Evolutionary conservation across 495 filamentous ascomycete genomes (phyloP).

Genomic region (Penicillium salamii): DNA sequence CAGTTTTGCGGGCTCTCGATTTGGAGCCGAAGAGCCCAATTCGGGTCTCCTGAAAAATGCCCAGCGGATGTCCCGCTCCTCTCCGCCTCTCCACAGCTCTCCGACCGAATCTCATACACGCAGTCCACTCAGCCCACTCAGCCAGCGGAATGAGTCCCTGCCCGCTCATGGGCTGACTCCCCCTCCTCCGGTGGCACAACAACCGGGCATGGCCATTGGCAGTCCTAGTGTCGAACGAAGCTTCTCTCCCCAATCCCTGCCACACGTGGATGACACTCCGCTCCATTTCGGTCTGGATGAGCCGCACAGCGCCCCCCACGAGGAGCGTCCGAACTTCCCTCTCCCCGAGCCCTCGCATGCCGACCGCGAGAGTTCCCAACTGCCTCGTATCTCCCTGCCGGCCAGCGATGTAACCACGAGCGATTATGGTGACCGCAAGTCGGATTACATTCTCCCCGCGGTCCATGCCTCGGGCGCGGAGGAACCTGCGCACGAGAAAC

Average conservation of each 20-base stretch:
- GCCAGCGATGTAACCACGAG: slow-evolving; percentile 49
- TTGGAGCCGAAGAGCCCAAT: slow-evolving; percentile 53
- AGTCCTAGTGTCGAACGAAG: slow-evolving; percentile 30
- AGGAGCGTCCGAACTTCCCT: slow-evolving; percentile 29
- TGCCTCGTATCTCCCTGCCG: slow-evolving; percentile 43
- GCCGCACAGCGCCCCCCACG: neutral
- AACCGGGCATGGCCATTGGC: slow-evolving; percentile 12
- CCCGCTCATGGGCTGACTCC: slow-evolving; percentile 6
- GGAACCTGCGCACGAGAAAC: slow-evolving; percentile 12
- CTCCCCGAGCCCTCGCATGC: slow-evolving; percentile 18
- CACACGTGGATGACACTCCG: slow-evolving; percentile 10
- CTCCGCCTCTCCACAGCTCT: slow-evolving; percentile 45
- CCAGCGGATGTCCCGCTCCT: slow-evolving; percentile 61
- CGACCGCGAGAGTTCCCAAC: slow-evolving; percentile 19
- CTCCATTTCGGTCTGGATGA: slow-evolving; percentile 22
- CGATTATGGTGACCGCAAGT: slow-evolving; percentile 60
- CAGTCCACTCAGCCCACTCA: slow-evolving; percentile 9
- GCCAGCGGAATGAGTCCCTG: slow-evolving; percentile 11
- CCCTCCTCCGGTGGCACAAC: slow-evolving; percentile 14
- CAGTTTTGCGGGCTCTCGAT: slow-evolving; percentile 55
- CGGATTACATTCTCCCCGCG: slow-evolving; percentile 36
- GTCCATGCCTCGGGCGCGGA: slow-evolving; percentile 32
- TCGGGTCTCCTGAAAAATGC: slow-evolving; percentile 62
- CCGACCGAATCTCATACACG: slow-evolving; percentile 15
- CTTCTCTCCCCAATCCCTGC: slow-evolving; percentile 14